These are phyloP conservation scores for Heliosperma pusillum DNA, from an alignment of 148 eudicot species.

Conservation along the genomic window DNA sequence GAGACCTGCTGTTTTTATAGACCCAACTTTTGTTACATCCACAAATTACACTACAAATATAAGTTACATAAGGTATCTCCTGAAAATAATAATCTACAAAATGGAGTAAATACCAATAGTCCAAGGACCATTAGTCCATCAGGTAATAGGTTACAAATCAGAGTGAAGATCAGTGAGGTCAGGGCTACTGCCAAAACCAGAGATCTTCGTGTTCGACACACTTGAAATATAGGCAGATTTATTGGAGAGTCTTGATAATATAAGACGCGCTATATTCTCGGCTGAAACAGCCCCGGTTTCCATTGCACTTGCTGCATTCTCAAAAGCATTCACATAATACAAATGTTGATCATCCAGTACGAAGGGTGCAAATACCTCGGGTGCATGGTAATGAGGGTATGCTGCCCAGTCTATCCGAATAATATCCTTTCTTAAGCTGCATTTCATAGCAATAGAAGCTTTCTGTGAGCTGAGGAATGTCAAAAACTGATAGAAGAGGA, in stretches of 20 bases:
- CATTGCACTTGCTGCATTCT: conserved; percentile 96
- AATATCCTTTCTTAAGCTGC: conserved; percentile 65
- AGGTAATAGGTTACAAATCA: conserved; percentile 34
- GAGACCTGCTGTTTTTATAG: too few relatives aligned
- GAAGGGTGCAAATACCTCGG: conserved; percentile 83
- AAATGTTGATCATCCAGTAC: conserved; percentile 68
- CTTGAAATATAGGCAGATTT: conserved; percentile 13
- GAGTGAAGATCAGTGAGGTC: conserved; percentile 22
- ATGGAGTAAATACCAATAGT: neutral
- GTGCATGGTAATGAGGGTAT: conserved; percentile 84
- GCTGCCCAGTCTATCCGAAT: conserved; percentile 83
- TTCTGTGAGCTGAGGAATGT: neutral
- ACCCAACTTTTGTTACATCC: conserved; percentile 4
- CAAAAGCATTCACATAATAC: conserved; percentile 91
- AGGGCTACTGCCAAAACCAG: conserved; percentile 14
- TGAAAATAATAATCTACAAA: neutral
- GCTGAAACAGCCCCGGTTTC: conserved; percentile 93
- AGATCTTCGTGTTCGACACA: conserved; percentile 30
- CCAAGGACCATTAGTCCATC: neutral
- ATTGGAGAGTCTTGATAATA: conserved; percentile 53
- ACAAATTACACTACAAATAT: neutral
- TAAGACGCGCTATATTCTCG: conserved; percentile 82
- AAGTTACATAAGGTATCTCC: conserved; percentile 11
- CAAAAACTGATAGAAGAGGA: neutral
- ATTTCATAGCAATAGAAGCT: conserved; percentile 1